phyloP scores from a whole-genome alignment of 139 green algal species.

The Auxenochlorella protothecoides region DNA sequence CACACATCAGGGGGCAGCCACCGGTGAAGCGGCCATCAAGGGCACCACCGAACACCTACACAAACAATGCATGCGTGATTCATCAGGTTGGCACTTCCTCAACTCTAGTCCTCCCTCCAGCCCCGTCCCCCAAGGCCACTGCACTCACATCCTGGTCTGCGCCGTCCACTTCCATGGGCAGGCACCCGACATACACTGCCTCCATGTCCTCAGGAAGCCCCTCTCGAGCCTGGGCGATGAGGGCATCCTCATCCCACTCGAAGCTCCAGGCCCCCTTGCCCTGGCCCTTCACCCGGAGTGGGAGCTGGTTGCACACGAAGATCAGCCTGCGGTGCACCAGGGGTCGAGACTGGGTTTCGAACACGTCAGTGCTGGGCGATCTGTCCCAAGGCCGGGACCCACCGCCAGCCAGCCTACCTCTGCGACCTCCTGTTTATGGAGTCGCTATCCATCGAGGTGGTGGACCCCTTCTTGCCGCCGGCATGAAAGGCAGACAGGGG shows the following conservation, averaged over 20 bases:
- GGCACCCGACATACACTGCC: slow-evolving; percentile 67
- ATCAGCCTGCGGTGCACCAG: slow-evolving; percentile 58
- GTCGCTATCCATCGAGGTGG: slow-evolving; percentile 15
- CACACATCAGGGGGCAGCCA: not conserved
- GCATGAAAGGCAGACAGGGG: slow-evolving; percentile 10
- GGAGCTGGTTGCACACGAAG: slow-evolving; percentile 87
- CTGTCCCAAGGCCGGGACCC: not conserved
- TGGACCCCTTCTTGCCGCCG: slow-evolving; percentile 6
- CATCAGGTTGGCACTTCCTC: too few species aligned
- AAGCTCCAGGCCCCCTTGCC: slow-evolving; percentile 65
- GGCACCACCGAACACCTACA: too few species aligned
- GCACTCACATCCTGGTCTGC: slow-evolving; percentile 70
- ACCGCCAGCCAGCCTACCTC: not conserved
- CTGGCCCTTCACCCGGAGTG: slow-evolving; percentile 46
- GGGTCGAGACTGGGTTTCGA: not conserved
- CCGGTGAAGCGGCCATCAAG: not conserved
- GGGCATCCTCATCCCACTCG: slow-evolving; percentile 88
- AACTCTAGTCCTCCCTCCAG: not conserved
- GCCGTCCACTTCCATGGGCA: slow-evolving; percentile 65
- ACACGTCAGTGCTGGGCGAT: not conserved
- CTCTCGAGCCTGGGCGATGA: slow-evolving; percentile 84
- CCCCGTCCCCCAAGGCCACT: not conserved
- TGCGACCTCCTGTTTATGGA: too few species aligned
- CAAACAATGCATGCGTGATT: too few species aligned
- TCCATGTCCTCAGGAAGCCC: slow-evolving; percentile 60